Evolutionary conservation across 1,284 basidiomycete species (phyloP), one percentile per base, ranked within the genome.

Genomic region (Puccinia hordei): DNA sequence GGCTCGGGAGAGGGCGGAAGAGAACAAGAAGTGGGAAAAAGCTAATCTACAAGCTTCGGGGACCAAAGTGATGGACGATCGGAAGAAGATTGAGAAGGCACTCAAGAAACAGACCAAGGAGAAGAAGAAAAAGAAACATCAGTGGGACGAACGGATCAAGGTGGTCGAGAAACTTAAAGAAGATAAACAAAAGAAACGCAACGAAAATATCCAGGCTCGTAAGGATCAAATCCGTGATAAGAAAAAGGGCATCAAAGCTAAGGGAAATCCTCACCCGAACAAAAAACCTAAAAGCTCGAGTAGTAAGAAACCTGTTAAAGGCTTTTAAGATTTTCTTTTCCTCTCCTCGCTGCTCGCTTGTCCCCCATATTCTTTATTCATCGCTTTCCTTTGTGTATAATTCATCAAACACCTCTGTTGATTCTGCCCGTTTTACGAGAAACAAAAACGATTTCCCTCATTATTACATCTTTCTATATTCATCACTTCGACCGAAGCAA

Each of bases 21-120:
- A 72, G 55, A 79, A 27, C 19, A 79, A 79, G 55, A 79, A 79
- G 55, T 79, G 76, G 76, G 76, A 79, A 57, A 79, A 79, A 33
- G 76, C 76, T 33, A 55, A 35, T 9, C 51, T 79, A 13, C 66
- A 79, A 61, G 76, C 76, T 2, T 72, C 65, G 41, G 76, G 76
- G 10, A 59, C 57, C 2, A 79, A 79, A 59, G 68, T 79, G n/a
- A 79, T 79, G 76, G 76, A 79, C 55, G 76, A 79, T 55, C 49
- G 53, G 0, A 79, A 72, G 27, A 79, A 79, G 55, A 49, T 79
- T 38, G 68, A 69, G 10, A 69, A 71, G 27, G 65, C 76, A 6
- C 19, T 79, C 8, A 79, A 71, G 41, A 55, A 68, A 59, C 76
- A 71, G 38, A 79, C 30, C 15, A 79, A 79, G 68, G 77, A 79